phyloP scores from a whole-genome alignment of 73 alveolate genomes.

The Paramecium sexaurelia region DNA sequence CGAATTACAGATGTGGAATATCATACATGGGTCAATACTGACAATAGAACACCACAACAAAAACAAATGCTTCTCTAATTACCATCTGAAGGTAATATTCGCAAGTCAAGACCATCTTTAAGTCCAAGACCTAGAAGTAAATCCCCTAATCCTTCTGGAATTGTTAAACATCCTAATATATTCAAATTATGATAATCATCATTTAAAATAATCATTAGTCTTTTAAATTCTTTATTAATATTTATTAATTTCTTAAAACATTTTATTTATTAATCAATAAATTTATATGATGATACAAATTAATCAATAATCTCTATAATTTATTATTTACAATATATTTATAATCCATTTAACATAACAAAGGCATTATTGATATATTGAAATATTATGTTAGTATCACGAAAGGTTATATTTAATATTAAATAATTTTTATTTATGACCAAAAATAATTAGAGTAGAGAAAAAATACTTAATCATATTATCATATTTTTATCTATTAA shows the following conservation, averaged over 20 bases:
- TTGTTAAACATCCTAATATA: neutral
- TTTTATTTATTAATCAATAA: too few species aligned
- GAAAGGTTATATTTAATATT: too few species aligned
- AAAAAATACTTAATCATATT: too few species aligned
- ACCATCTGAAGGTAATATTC: neutral
- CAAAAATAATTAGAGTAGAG: too few species aligned
- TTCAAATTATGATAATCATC: neutral
- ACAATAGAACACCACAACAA: neutral
- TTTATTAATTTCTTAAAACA: neutral
- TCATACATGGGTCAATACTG: constrained; percentile 67
- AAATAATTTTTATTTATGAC: too few species aligned
- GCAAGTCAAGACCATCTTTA: neutral
- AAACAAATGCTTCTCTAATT: neutral
- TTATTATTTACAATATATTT: too few species aligned
- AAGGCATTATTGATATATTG: too few species aligned
- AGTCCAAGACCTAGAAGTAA: neutral
- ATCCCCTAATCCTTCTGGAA: neutral
- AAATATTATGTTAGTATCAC: too few species aligned
- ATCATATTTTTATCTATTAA: too few species aligned
- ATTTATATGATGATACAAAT: neutral
- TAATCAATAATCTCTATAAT: too few species aligned
- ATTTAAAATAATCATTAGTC: neutral
- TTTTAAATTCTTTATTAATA: neutral
- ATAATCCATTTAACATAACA: too few species aligned
- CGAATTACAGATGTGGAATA: constrained; percentile 48